phyloP scores from a whole-genome alignment of 2,329 filamentous ascomycete species.

The Lachnellula occidentalis region DNA sequence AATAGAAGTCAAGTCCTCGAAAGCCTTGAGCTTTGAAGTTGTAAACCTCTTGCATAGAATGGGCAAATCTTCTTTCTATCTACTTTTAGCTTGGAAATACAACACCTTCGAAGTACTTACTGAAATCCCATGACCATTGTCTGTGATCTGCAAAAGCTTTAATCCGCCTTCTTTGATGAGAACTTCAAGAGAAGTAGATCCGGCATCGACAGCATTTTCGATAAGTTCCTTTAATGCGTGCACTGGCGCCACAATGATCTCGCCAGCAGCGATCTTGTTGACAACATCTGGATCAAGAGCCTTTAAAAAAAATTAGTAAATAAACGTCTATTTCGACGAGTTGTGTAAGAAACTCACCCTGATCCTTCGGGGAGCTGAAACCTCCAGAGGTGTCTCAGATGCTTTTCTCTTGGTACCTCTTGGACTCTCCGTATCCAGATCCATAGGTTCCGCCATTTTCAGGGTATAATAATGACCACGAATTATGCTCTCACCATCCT shows the following conservation, averaged over 20 bases:
- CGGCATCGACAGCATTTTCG: slow-evolving; percentile 96
- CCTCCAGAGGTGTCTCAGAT: slow-evolving; percentile 35
- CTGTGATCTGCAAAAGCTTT: slow-evolving; percentile 92
- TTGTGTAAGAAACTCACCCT: slow-evolving; percentile 31
- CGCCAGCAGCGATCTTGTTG: slow-evolving; percentile 96
- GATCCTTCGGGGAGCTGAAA: slow-evolving; percentile 42
- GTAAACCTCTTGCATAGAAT: slow-evolving; percentile 96
- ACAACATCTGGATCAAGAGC: slow-evolving; percentile 88
- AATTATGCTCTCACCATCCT: not conserved
- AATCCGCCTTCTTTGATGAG: slow-evolving; percentile 91
- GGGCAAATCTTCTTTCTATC: slow-evolving; percentile 78
- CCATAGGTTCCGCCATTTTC: slow-evolving; percentile 35
- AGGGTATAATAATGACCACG: not conserved
- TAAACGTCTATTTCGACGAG: not conserved
- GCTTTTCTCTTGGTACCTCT: slow-evolving; percentile 43
- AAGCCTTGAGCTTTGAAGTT: slow-evolving; percentile 89
- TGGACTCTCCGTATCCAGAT: slow-evolving; percentile 33
- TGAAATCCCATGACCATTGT: slow-evolving; percentile 94
- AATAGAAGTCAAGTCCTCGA: slow-evolving; percentile 87
- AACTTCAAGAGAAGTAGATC: slow-evolving; percentile 84
- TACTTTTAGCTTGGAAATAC: slow-evolving; percentile 3
- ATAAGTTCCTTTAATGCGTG: slow-evolving; percentile 95
- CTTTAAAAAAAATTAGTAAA: slow-evolving; percentile 41
- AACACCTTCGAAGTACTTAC: slow-evolving; percentile 43
- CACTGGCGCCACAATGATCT: slow-evolving; percentile 96